These are phyloP conservation scores for Cladochytrium tenue DNA, from an alignment of 371 early-diverging fungal species.

Conservation along the genomic window DNA sequence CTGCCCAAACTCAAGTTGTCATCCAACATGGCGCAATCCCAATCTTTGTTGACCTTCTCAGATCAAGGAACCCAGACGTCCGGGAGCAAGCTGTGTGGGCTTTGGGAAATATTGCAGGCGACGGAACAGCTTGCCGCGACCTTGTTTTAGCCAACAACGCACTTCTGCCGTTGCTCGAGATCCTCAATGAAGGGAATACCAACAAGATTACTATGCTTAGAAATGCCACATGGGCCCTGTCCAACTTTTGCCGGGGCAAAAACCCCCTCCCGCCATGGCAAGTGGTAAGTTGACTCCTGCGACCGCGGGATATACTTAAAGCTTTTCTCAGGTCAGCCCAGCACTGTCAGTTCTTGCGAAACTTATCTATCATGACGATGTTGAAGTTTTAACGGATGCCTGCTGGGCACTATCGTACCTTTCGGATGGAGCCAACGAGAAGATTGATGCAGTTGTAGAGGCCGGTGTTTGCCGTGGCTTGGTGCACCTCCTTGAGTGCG, in stretches of 20 bases:
- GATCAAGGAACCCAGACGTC: constrained; percentile 84
- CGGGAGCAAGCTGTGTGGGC: constrained; percentile 99
- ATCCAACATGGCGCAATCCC: constrained; percentile 93
- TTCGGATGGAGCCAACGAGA: constrained; percentile 91
- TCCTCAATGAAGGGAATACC: constrained; percentile 76
- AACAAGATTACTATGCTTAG: constrained; percentile 92
- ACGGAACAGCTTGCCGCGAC: constrained; percentile 94
- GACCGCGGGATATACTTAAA: not conserved
- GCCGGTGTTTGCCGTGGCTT: constrained; percentile 91
- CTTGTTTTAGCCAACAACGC: constrained; percentile 86
- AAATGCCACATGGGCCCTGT: constrained; percentile 99
- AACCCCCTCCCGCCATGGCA: constrained; percentile 93
- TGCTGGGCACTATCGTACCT: constrained; percentile 99
- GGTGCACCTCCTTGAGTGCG: constrained; percentile 84
- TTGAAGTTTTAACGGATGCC: constrained; percentile 96
- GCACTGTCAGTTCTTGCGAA: constrained; percentile 88
- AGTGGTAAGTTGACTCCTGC: constrained; percentile 51
- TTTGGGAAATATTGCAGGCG: constrained; percentile 99
- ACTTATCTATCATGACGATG: constrained; percentile 85
- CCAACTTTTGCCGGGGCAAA: constrained; percentile 99
- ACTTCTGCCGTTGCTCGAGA: constrained; percentile 75
- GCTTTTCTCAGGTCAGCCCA: constrained; percentile 67
- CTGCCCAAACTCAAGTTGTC: constrained; percentile 94
- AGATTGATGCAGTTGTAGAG: constrained; percentile 95
- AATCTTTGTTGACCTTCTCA: constrained; percentile 87